Conservation (phyloP, 768 basidiomycete species). For the Termitomyces sp. region DNA sequence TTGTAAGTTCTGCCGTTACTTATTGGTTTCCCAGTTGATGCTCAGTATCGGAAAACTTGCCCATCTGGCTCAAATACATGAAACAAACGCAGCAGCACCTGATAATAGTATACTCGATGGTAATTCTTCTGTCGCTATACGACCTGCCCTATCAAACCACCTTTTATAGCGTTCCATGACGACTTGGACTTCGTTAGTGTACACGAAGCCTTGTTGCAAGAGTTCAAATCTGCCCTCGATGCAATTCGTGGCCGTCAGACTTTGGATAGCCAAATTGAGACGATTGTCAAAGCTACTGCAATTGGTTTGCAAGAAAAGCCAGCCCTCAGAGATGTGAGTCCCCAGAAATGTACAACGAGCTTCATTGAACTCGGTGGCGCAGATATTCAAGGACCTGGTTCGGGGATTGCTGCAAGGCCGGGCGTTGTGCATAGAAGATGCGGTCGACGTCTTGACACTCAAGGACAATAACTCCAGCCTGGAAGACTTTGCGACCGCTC, state of each 20-base stretch:
- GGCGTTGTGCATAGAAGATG: conserved; percentile 72
- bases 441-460: conserved; percentile 79
- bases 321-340: conserved; percentile 49
- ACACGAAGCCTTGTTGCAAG: conserved; percentile 63
- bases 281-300: conserved; percentile 55
- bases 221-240: conserved; percentile 51
- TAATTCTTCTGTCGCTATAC: conserved; percentile 21
- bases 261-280: conserved; percentile 66
- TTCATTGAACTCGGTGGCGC: background rate
- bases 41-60: conserved; percentile 88
- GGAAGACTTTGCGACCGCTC: conserved; percentile 66
- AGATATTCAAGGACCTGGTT: conserved; percentile 72
- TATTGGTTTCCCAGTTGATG: conserved; percentile 57
- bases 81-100: conserved; percentile 32
- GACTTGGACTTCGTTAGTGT: conserved; percentile 85
- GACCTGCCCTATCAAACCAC: background rate
- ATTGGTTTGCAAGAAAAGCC: conserved; percentile 39
- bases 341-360: background rate
- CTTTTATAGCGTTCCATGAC: conserved; percentile 70
- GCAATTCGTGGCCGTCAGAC: conserved; percentile 56
- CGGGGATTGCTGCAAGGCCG: conserved; percentile 71
- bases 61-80: conserved; percentile 76
- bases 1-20: background rate
- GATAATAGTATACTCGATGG: conserved; percentile 59
- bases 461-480: conserved; percentile 68